phyloP scores from a whole-genome alignment of 306 rosid species.

The Prunus mira region DNA sequence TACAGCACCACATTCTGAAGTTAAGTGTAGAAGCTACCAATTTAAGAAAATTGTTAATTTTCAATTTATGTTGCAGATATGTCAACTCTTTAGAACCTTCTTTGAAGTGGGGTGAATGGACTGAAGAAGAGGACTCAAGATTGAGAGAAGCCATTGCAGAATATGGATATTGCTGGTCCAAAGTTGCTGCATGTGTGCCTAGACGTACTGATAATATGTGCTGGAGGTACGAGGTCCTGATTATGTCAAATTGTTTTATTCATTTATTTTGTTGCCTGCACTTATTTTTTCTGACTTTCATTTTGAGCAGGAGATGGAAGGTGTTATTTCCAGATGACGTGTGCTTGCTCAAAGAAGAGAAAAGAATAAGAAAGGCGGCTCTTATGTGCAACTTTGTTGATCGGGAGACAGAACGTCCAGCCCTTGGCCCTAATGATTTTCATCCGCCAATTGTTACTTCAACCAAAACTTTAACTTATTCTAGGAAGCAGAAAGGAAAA shows the following conservation, averaged over 20 bases:
- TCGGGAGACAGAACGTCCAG: conserved; percentile 81
- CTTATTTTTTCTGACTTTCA: not conserved
- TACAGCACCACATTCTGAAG: conserved; percentile 20
- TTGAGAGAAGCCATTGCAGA: conserved; percentile 65
- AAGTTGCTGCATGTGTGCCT: conserved; percentile 78
- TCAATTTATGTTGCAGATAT: conserved; percentile 57
- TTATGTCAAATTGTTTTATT: not conserved
- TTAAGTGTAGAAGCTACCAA: conserved; percentile 2
- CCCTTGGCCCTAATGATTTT: conserved; percentile 62
- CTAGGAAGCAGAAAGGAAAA: conserved; percentile 33
- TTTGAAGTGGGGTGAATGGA: conserved; percentile 74
- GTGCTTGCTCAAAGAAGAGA: conserved; percentile 62
- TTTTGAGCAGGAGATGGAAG: conserved; percentile 78
- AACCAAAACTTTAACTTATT: conserved; percentile 20
- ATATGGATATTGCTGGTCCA: conserved; percentile 86
- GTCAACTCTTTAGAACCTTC: conserved; percentile 79
- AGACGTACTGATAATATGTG: conserved; percentile 91
- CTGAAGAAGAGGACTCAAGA: conserved; percentile 77
- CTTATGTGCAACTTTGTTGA: conserved; percentile 75
- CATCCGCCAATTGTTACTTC: conserved; percentile 40
- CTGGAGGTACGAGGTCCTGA: conserved; percentile 59
- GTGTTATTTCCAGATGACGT: conserved; percentile 66
- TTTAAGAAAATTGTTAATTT: conserved; percentile 21
- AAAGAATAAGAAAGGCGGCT: conserved; percentile 57
- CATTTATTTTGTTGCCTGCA: not conserved